Evolutionary conservation across 768 basidiomycete species (phyloP).

Genomic region (Suillus americanus): DNA sequence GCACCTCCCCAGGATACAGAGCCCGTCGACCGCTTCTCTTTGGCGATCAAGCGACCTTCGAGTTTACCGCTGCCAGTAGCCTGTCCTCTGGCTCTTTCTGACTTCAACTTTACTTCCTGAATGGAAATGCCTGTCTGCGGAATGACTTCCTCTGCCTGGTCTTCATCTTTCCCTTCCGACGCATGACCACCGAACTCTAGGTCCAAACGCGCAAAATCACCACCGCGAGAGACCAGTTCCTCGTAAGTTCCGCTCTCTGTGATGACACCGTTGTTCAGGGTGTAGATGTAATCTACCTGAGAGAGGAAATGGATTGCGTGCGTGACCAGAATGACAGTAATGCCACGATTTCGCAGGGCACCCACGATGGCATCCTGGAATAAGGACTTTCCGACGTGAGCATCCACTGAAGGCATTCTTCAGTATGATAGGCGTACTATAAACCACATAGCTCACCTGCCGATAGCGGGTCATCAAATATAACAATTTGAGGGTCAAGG

Average conservation of each 20-base stretch:
- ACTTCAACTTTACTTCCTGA: constrained; percentile 39
- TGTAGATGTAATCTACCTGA: constrained; percentile 51
- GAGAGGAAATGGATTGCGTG: constrained; percentile 56
- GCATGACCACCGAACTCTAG: constrained; percentile 60
- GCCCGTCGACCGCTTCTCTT: constrained; percentile 65
- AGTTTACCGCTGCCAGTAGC: constrained; percentile 60
- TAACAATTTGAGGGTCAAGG: constrained; percentile 56
- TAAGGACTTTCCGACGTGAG: constrained; percentile 69
- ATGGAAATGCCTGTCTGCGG: constrained; percentile 18
- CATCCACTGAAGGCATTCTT: constrained; percentile 49
- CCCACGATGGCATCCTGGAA: constrained; percentile 64
- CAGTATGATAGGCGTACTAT: neutral
- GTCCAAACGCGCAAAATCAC: constrained; percentile 57
- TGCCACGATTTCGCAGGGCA: constrained; percentile 41
- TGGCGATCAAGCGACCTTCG: constrained; percentile 65
- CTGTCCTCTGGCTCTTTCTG: constrained; percentile 29
- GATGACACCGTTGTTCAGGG: constrained; percentile 42
- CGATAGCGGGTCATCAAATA: constrained; percentile 66
- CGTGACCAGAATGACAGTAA: constrained; percentile 55
- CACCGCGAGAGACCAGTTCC: constrained; percentile 47
- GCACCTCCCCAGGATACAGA: constrained; percentile 52
- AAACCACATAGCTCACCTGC: constrained; percentile 41
- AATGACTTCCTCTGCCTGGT: constrained; percentile 22
- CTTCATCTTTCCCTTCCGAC: constrained; percentile 31
- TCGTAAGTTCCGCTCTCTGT: constrained; percentile 52